Conservation (phyloP, 305 asterid species). For the Fraxinus baroniana region DNA sequence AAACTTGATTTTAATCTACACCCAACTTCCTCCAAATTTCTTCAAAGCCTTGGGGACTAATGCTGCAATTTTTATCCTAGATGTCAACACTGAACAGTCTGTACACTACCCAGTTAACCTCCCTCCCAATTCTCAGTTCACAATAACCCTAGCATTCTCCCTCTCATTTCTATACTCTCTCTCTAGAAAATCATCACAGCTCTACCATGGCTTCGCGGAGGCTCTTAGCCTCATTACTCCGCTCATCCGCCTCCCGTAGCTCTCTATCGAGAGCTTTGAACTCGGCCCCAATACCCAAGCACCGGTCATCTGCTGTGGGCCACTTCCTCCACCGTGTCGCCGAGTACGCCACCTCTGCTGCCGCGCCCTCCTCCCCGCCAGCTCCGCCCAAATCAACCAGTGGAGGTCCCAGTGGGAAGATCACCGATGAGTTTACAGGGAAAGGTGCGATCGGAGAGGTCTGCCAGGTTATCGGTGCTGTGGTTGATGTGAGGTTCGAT, state of each 20-base stretch:
- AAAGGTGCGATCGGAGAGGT: background rate
- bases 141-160: background rate
- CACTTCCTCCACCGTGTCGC: conserved; percentile 67
- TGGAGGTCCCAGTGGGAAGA: conserved; percentile 20
- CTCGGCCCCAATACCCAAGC: conserved; percentile 41
- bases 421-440: background rate
- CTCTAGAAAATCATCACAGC: conserved; percentile 27
- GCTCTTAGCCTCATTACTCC: conserved; percentile 79
- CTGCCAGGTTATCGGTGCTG: background rate
- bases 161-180: conserved; percentile 13
- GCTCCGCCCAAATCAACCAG: conserved; percentile 28
- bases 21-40: background rate
- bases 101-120: background rate
- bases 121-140: background rate
- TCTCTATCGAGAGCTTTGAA: conserved; percentile 46
- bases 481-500: background rate
- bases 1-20: too few relatives aligned
- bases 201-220: conserved; percentile 86
- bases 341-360: conserved; percentile 67
- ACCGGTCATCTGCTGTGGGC: conserved; percentile 60
- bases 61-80: background rate
- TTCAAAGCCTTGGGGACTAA: background rate
- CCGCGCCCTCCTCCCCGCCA: conserved; percentile 38
- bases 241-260: conserved; percentile 56
- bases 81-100: background rate